Conservation (phyloP, 495 filamentous ascomycete species). For the Pyrenula aspistea region DNA sequence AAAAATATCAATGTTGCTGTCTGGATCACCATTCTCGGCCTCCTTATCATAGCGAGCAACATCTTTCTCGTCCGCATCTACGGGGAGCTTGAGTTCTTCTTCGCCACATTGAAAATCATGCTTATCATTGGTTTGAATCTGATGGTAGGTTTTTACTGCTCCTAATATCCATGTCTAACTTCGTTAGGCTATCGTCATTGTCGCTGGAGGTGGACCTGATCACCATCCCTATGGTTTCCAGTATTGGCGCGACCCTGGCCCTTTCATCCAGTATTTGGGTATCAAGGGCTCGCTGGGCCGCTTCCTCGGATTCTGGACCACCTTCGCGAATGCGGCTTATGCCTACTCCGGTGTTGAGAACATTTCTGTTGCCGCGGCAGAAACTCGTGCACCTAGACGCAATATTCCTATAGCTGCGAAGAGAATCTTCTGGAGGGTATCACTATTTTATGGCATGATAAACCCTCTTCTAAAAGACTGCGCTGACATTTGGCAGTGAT, state of each 20-base stretch:
- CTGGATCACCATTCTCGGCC: conserved; percentile 62
- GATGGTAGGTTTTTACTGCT: too few relatives aligned
- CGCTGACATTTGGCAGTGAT: too few relatives aligned
- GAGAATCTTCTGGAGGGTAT: conserved; percentile 75
- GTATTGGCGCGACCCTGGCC: conserved; percentile 58
- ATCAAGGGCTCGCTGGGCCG: conserved; percentile 27
- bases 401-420: conserved; percentile 68
- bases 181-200: too few relatives aligned
- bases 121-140: conserved; percentile 61
- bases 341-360: too few relatives aligned
- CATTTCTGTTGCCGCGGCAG: conserved; percentile 64
- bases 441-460: conserved; percentile 87
- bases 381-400: conserved; percentile 63
- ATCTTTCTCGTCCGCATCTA: conserved; percentile 55
- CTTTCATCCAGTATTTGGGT: too few relatives aligned
- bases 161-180: too few relatives aligned
- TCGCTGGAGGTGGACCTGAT: too few relatives aligned
- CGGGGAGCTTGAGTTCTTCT: conserved; percentile 65
- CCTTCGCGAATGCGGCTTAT: too few relatives aligned
- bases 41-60: conserved; percentile 50
- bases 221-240: too few relatives aligned
- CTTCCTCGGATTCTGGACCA: conserved; percentile 28
- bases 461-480: too few relatives aligned
- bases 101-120: conserved; percentile 64
- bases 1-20: conserved; percentile 43